A percentile compares a stretch with the other conserved stretches of the same genome.
Conservation (phyloP, 2,329 filamentous ascomycete genomes). For the Xylariaceae sp. region DNA sequence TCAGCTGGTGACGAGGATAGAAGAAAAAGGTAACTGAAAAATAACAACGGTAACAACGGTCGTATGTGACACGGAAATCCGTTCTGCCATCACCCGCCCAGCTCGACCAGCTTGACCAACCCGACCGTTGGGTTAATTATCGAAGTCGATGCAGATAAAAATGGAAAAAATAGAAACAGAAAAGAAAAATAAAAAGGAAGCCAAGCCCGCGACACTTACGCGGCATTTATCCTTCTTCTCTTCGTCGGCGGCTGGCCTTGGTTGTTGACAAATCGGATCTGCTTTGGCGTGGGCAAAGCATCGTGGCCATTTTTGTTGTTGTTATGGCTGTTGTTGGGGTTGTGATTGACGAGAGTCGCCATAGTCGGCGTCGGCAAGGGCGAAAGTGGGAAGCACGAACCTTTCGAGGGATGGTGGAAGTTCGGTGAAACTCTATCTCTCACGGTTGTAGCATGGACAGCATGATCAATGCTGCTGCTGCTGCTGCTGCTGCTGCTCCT, state of each 20-base stretch:
- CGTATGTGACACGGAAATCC: no score
- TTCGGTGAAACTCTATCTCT: background rate
- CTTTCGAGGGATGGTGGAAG: slow-evolving; percentile 10
- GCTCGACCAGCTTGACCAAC: no score
- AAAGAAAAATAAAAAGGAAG: slow-evolving; percentile 16
- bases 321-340: no score
- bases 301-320: no score
- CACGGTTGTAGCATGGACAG: background rate
- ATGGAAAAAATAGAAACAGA: slow-evolving; percentile 14
- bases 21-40: slow-evolving; percentile 1
- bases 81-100: no score
- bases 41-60: no score
- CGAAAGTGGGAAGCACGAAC: slow-evolving; percentile 3
- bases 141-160: slow-evolving; percentile 18
- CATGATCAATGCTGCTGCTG: background rate
- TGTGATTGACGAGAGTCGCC: slow-evolving; percentile 48
- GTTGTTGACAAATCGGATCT: slow-evolving; percentile 80
- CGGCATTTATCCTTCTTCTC: slow-evolving; percentile 76
- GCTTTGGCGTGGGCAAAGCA: slow-evolving; percentile 52
- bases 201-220: slow-evolving; percentile 59
- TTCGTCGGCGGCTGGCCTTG: slow-evolving; percentile 81
- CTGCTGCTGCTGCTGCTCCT: no score
- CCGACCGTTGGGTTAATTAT: no score
- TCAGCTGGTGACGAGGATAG: slow-evolving; percentile 20
- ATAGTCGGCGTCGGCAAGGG: slow-evolving; percentile 39